Percentiles rank a stretch among this genome's conserved stretches.
phyloP scores from a whole-genome alignment of 441 rosid species.

The Flueggea neowawraea region DNA sequence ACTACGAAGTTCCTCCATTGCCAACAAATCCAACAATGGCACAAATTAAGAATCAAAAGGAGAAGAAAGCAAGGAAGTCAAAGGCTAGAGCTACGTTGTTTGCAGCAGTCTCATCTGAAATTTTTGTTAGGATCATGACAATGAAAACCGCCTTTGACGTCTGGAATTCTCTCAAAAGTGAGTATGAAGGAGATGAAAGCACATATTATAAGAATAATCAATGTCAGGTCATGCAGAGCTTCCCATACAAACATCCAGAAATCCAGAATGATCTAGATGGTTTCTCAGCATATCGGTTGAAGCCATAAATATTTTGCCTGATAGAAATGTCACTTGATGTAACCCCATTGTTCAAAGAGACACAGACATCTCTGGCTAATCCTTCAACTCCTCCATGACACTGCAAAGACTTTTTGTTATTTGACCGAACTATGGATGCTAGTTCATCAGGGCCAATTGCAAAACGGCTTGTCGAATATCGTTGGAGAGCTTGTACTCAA shows the following conservation, averaged over 20 bases:
- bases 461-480: constrained; percentile 38
- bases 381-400: constrained; percentile 53
- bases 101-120: constrained; percentile 4
- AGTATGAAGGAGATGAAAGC: constrained; percentile 3
- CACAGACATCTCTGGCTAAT: constrained; percentile 30
- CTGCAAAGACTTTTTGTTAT: constrained; percentile 35
- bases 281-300: constrained; percentile 57
- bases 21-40: constrained; percentile 16
- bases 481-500: constrained; percentile 34
- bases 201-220: constrained; percentile 38
- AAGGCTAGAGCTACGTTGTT: constrained; percentile 13
- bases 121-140: constrained; percentile 13
- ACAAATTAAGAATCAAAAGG: constrained; percentile 14
- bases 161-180: background rate
- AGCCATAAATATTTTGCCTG: constrained; percentile 52
- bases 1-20: constrained; percentile 6
- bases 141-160: constrained; percentile 5
- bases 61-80: constrained; percentile 11
- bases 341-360: constrained; percentile 42
- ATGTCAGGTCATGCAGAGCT: constrained; percentile 42
- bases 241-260: constrained; percentile 46
- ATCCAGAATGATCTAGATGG: constrained; percentile 45
- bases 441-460: constrained; percentile 50
- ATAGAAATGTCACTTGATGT: constrained; percentile 25
- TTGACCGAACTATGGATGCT: constrained; percentile 41